A percentile compares a stretch with the other conserved stretches of the same genome.
phyloP scores from a whole-genome alignment of 805 yeast species.

The Cyberlindnera subsufficiens region DNA sequence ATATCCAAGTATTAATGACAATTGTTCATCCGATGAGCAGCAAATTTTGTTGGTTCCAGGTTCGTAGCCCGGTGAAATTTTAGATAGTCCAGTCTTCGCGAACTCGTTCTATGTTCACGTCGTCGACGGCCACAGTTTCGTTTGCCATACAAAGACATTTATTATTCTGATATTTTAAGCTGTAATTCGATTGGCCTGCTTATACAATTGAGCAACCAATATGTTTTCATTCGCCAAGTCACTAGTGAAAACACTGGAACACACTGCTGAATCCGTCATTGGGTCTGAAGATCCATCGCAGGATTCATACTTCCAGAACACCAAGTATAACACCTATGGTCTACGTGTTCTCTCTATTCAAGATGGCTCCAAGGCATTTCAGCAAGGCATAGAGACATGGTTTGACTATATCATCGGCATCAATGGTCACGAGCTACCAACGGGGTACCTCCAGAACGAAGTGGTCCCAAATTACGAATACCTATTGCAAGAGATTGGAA shows the following conservation, averaged over 20 bases:
- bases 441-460: constrained; percentile 27
- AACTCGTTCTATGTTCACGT: no score
- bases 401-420: constrained; percentile 84
- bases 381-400: constrained; percentile 68
- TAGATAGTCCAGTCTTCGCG: no score
- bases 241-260: constrained; percentile 50
- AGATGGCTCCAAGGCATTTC: constrained; percentile 39
- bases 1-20: no score
- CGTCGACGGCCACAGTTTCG: no score
- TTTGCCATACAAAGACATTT: no score
- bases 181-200: neutral
- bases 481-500: constrained; percentile 37
- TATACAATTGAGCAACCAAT: neutral
- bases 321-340: constrained; percentile 36
- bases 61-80: no score
- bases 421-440: constrained; percentile 59
- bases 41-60: neutral
- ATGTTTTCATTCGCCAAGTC: constrained; percentile 65
- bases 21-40: neutral
- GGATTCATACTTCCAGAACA: constrained; percentile 24
- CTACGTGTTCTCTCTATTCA: constrained; percentile 51
- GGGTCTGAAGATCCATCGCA: constrained; percentile 19
- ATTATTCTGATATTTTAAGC: no score
- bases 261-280: constrained; percentile 26
- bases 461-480: constrained; percentile 38